Evolutionary conservation across 352 stramenopile genomes (phyloP).

Genomic region (Phytopythium cucurbitacearum): DNA sequence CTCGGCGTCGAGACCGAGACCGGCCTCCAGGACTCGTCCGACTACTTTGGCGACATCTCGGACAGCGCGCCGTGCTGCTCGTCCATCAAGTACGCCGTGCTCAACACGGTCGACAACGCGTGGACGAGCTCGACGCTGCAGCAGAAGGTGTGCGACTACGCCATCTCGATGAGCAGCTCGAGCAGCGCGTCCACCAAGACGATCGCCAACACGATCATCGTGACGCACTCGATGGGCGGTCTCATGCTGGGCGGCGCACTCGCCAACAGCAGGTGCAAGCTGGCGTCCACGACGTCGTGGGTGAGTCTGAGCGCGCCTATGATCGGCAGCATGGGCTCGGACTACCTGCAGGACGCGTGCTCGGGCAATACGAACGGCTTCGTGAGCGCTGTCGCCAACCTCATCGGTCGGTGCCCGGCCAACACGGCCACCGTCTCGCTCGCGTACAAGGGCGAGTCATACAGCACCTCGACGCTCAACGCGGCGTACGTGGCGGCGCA

Average conservation of each 20-base stretch:
- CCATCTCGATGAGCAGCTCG: constrained; percentile 18
- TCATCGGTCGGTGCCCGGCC: constrained; percentile 32
- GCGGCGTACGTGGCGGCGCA: constrained; percentile 25
- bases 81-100: constrained; percentile 34
- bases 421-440: constrained; percentile 23
- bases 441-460: constrained; percentile 26
- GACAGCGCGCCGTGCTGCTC: constrained; percentile 36
- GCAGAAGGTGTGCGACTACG: constrained; percentile 26
- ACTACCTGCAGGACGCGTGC: constrained; percentile 33
- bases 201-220: constrained; percentile 31
- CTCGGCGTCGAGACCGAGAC: constrained; percentile 22
- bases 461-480: constrained; percentile 13
- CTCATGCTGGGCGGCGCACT: constrained; percentile 26
- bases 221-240: constrained; percentile 41
- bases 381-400: constrained; percentile 23
- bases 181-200: not conserved
- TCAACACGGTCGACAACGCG: constrained; percentile 34
- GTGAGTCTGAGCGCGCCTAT: constrained; percentile 36
- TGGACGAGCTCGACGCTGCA: constrained; percentile 43
- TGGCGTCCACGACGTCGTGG: constrained; percentile 27
- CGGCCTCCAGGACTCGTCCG: constrained; percentile 15
- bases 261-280: constrained; percentile 14
- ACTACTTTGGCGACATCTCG: constrained; percentile 37
- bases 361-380: constrained; percentile 12
- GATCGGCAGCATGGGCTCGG: constrained; percentile 43